phyloP scores from a whole-genome alignment of 352 stramenopile genomes.

The Phytopythium vexans region DNA sequence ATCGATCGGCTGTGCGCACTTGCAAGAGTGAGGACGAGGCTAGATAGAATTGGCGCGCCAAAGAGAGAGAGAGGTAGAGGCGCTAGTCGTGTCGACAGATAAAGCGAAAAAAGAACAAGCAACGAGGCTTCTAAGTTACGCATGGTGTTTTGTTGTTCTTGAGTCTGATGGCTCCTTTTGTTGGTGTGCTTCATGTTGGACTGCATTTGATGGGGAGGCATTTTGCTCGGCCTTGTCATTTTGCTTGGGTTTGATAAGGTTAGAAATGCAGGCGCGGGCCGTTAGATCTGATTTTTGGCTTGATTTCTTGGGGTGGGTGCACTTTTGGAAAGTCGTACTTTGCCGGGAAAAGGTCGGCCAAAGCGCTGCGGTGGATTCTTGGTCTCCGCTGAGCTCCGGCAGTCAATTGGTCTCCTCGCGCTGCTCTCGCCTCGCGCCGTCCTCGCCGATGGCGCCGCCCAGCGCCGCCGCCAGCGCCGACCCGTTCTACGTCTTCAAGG shows the following conservation, averaged over 20 bases:
- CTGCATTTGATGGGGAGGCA: too few species aligned
- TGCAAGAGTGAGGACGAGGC: background rate
- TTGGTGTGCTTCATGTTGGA: too few species aligned
- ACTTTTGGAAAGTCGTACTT: too few species aligned
- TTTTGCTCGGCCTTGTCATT: too few species aligned
- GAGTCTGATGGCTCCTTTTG: too few species aligned
- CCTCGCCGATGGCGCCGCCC: constrained; percentile 14
- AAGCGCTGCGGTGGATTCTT: too few species aligned
- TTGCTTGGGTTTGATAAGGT: too few species aligned
- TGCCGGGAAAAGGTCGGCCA: too few species aligned
- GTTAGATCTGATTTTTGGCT: too few species aligned
- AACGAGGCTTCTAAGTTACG: background rate
- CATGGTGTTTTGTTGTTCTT: background rate
- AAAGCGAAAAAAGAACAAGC: constrained; percentile 1
- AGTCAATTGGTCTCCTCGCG: background rate
- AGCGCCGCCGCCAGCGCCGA: constrained; percentile 50
- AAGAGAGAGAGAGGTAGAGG: background rate
- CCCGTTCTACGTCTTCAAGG: constrained; percentile 85
- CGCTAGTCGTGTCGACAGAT: background rate
- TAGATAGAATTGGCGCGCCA: constrained; percentile 5
- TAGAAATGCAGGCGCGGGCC: too few species aligned
- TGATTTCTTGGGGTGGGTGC: too few species aligned
- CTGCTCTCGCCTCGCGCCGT: background rate
- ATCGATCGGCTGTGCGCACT: background rate
- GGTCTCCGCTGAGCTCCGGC: too few species aligned